Evolutionary conservation across 23 red algal species (phyloP), one percentile per base, ranked within the genome.

Genomic region (Gracilaria vermiculophylla): DNA sequence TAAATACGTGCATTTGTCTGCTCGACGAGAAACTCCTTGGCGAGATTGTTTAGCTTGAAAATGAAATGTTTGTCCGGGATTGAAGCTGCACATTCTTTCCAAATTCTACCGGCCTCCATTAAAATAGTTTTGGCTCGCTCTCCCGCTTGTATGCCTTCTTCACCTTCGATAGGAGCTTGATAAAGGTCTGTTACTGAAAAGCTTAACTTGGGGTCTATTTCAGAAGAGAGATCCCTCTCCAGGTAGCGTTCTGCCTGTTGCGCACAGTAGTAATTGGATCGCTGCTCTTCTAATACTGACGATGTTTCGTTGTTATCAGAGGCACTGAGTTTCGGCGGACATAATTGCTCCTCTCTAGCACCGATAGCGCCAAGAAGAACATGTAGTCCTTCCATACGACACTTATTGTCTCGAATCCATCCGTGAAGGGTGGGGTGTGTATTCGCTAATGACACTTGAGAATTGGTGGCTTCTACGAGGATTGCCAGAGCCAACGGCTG

Each of bases 341-440:
- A 56, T 33, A 82, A 17, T 21, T 82, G 52, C 43, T 82, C 78
- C 7, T 82, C 55, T 45, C 78, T 49, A 27, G 25, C 25, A 43
- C 78, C 78, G 15, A 82, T 49, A 29, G 56, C 78, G 42, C 56
- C 52, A 32, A 35, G 61, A 21, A 82, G 42, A 17, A 47, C 15
- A 19, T 43, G 33, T 34, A 82, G 21, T 0, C 78, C 78, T 2
- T 67, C 23, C 28, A 66, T 67, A 32, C 78, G 52, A 62, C 78
- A 82, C 19, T 62, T 43, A 21, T 16, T 58, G 57, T 82, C 78
- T 43, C 55, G 56, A 47, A 82, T 61, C 78, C 78, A 82, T 12
- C 17, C 78, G 33, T 61, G 78, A 31, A 82, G 51, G 53, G 14
- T 43, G 27, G 23, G 27, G 54, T 82, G 34, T 1, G 53, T 60